Evolutionary conservation across 768 basidiomycete genomes (phyloP).

Genomic region (Termitomyces sp.): DNA sequence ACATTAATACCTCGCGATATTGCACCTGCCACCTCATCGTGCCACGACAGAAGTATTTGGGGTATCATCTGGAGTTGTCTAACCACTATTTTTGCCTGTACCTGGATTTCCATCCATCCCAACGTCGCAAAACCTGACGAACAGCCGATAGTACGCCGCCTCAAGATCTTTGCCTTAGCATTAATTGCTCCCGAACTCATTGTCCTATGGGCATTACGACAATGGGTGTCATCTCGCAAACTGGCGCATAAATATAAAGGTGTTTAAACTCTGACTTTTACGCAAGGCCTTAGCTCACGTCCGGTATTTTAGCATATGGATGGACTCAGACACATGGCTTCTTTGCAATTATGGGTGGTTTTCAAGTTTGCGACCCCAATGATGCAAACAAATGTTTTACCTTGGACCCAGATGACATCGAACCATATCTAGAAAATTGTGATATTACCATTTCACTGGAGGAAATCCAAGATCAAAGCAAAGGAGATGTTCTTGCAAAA

Average conservation of each 20-base stretch:
- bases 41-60: background rate
- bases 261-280: background rate
- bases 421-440: too few relatives aligned
- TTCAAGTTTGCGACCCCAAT: slow-evolving; percentile 6
- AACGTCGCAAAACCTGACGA: slow-evolving; percentile 13
- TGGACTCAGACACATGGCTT: slow-evolving; percentile 7
- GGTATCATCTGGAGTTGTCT: slow-evolving; percentile 19
- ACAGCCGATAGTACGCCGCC: background rate
- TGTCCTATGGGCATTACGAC: slow-evolving; percentile 14
- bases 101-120: slow-evolving; percentile 20
- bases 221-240: slow-evolving; percentile 13
- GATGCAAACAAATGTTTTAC: background rate
- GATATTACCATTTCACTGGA: too few relatives aligned
- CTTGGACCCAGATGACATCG: too few relatives aligned
- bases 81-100: slow-evolving; percentile 18
- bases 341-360: slow-evolving; percentile 23
- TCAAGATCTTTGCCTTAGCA: slow-evolving; percentile 12
- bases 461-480: too few relatives aligned
- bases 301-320: slow-evolving; percentile 1
- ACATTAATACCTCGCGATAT: too few relatives aligned
- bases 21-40: too few relatives aligned
- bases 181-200: slow-evolving; percentile 18
- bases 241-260: slow-evolving; percentile 10
- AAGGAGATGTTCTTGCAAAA: too few relatives aligned
- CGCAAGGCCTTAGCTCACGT: background rate